Conservation (phyloP, 2,329 filamentous ascomycete species). For the Hypoxylon sp. region DNA sequence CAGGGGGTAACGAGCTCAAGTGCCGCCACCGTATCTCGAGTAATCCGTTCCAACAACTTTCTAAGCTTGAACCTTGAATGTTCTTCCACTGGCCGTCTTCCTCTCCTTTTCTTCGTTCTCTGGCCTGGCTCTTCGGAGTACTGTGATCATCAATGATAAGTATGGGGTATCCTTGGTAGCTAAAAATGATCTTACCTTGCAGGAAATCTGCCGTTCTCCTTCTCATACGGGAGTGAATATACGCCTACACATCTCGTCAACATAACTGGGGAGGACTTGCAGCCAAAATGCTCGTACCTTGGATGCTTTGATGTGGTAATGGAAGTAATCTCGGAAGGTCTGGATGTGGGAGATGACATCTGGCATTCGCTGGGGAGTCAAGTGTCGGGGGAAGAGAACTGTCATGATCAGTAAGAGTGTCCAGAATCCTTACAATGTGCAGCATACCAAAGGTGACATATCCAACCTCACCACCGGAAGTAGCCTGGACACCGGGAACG, state of each 20-base stretch:
- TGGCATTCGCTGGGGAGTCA: slow-evolving; percentile 89
- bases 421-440: background rate
- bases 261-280: background rate
- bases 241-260: slow-evolving; percentile 70
- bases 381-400: slow-evolving; percentile 96
- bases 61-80: slow-evolving; percentile 74
- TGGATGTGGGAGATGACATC: slow-evolving; percentile 99
- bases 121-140: slow-evolving; percentile 94
- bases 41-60: slow-evolving; percentile 8
- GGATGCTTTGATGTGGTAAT: slow-evolving; percentile 99
- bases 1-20: slow-evolving; percentile 19
- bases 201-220: slow-evolving; percentile 98
- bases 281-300: slow-evolving; percentile 70
- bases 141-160: slow-evolving; percentile 60
- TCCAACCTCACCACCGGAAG: slow-evolving; percentile 87
- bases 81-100: slow-evolving; percentile 97
- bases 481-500: slow-evolving; percentile 83
- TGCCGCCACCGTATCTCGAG: slow-evolving; percentile 5
- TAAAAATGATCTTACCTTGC: slow-evolving; percentile 77
- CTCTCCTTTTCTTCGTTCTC: slow-evolving; percentile 97
- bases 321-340: slow-evolving; percentile 99
- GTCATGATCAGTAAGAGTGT: slow-evolving; percentile 34
- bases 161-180: slow-evolving; percentile 10
- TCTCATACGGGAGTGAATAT: slow-evolving; percentile 98
- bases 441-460: slow-evolving; percentile 95